Conservation (phyloP, 2,329 filamentous ascomycete genomes). For the Thielaviopsis euricoi region DNA sequence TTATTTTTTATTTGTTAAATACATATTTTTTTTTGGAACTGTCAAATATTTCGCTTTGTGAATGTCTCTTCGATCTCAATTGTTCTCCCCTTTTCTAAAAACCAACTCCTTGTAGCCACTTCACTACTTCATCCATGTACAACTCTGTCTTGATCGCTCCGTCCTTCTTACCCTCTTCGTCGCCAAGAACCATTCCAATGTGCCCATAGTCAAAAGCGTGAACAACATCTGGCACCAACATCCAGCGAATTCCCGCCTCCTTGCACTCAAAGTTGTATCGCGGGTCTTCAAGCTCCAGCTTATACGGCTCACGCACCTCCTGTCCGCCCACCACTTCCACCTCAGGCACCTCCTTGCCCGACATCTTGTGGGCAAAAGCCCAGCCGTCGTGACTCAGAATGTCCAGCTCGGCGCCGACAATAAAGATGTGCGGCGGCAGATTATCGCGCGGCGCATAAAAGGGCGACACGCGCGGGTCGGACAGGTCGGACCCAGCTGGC, state of each 20-base stretch:
- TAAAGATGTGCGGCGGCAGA: conserved; percentile 21
- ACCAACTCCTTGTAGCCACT: conserved; percentile 16
- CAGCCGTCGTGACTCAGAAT: conserved; percentile 16
- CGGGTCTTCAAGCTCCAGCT: conserved; percentile 19
- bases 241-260: conserved; percentile 20
- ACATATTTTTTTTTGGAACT: too few relatives aligned
- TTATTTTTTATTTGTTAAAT: background rate
- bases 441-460: conserved; percentile 17
- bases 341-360: conserved; percentile 9
- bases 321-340: conserved; percentile 10
- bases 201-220: conserved; percentile 25
- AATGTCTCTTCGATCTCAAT: too few relatives aligned
- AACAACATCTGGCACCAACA: conserved; percentile 25
- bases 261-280: conserved; percentile 21
- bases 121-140: conserved; percentile 17
- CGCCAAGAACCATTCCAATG: conserved; percentile 16
- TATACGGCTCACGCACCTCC: conserved; percentile 9
- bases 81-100: too few relatives aligned
- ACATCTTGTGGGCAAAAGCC: conserved; percentile 13
- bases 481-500: conserved; percentile 17
- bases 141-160: conserved; percentile 18
- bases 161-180: conserved; percentile 18
- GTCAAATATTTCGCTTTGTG: too few relatives aligned
- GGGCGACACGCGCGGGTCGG: conserved; percentile 21
- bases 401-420: conserved; percentile 24